phyloP scores from a whole-genome alignment of 306 rosid species.

The Clitoria ternatea region DNA sequence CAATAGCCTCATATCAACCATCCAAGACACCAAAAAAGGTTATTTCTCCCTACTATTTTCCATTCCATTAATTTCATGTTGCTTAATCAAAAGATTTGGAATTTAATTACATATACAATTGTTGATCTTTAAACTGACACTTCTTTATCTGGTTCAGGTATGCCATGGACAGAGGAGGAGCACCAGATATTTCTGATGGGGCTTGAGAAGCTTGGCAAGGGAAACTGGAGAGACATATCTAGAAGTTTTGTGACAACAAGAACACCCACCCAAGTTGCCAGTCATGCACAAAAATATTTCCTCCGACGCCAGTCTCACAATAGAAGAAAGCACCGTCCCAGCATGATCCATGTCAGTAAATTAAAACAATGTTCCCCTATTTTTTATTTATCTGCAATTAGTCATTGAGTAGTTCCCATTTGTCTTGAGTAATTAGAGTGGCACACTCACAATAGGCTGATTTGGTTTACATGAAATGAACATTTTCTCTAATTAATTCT shows the following conservation, averaged over 20 bases:
- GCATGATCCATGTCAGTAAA: conserved; percentile 46
- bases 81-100: background rate
- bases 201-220: conserved; percentile 77
- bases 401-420: background rate
- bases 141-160: conserved; percentile 37
- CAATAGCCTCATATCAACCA: conserved; percentile 32
- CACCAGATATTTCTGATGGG: conserved; percentile 66
- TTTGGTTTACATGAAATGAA: background rate
- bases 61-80: background rate
- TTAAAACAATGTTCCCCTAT: background rate
- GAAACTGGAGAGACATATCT: conserved; percentile 93
- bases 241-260: conserved; percentile 67
- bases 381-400: background rate
- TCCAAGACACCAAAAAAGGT: conserved; percentile 68
- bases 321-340: conserved; percentile 51
- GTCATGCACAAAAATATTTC: conserved; percentile 87
- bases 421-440: background rate
- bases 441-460: no score
- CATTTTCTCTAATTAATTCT: background rate
- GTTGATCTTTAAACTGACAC: background rate
- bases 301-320: conserved; percentile 44
- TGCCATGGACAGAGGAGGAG: conserved; percentile 88
- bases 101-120: no score
- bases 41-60: background rate
- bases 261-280: conserved; percentile 90